Conservation (phyloP, 225 moss, liverwort and hornwort species). For the Marchantia paleacea region DNA sequence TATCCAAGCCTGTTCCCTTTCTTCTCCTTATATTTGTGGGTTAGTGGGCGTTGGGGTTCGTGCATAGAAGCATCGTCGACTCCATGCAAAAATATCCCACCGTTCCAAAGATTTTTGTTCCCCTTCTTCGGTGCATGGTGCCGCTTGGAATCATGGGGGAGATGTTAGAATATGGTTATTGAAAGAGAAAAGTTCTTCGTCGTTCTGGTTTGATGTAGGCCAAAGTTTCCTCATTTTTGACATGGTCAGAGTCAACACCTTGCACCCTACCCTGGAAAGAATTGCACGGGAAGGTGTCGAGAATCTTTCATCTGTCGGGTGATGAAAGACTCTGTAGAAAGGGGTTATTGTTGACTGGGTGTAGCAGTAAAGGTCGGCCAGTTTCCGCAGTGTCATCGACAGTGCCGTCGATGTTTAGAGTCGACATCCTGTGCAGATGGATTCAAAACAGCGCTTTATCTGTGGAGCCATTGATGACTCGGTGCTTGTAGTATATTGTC, state of each 20-base stretch:
- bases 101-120: not conserved
- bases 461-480: not conserved
- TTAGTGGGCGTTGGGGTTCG: constrained; percentile 1
- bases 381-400: not conserved
- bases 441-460: not conserved
- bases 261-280: not conserved
- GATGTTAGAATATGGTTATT: not conserved
- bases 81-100: not conserved
- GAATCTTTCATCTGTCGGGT: not conserved
- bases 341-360: not conserved
- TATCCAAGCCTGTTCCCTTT: constrained; percentile 7
- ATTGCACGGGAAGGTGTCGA: not conserved
- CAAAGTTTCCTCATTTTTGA: not conserved
- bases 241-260: not conserved
- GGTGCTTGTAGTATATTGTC: not conserved
- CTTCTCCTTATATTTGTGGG: not conserved
- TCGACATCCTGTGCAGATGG: not conserved
- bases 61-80: not conserved
- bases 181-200: not conserved
- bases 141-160: not conserved
- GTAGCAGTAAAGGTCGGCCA: not conserved
- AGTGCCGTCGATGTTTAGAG: not conserved
- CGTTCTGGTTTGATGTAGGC: not conserved
- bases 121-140: not conserved
- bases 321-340: not conserved